Conservation (phyloP, 805 yeast genomes). For the Wickerhamiella parazyma region DNA sequence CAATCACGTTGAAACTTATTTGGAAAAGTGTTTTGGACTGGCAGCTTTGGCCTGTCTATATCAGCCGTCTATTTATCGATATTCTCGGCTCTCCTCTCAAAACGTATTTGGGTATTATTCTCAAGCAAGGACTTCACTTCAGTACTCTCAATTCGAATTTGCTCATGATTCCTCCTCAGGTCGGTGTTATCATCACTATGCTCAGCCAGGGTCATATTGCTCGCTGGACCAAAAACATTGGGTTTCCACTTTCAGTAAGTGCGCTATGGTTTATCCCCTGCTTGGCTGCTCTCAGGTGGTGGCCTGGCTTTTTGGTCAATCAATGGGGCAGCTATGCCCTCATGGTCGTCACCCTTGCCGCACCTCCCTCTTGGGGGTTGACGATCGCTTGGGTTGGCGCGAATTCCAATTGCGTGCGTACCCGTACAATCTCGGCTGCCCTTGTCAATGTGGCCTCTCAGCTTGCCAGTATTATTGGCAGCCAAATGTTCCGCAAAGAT, state of each 20-base stretch:
- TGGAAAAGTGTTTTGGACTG: constrained; percentile 32
- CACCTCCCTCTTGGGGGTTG: constrained; percentile 20
- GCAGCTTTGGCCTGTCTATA: constrained; percentile 41
- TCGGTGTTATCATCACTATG: constrained; percentile 17
- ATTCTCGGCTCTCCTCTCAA: constrained; percentile 26
- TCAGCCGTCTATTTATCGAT: constrained; percentile 32
- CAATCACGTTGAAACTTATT: constrained; percentile 31
- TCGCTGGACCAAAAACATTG: constrained; percentile 5
- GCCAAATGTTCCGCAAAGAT: constrained; percentile 41
- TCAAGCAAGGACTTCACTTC: constrained; percentile 36
- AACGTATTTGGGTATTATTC: constrained; percentile 35
- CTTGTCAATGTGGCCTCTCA: constrained; percentile 54
- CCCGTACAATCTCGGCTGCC: constrained; percentile 53
- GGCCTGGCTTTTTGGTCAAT: constrained; percentile 18
- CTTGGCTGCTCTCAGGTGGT: constrained; percentile 16
- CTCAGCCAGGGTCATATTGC: constrained; percentile 3
- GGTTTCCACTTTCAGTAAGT: constrained; percentile 8
- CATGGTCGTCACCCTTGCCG: constrained; percentile 19
- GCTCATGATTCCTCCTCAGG: constrained; percentile 40
- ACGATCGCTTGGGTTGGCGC: constrained; percentile 38
- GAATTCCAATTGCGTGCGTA: constrained; percentile 47
- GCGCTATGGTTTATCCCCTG: constrained; percentile 17
- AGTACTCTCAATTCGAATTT: constrained; percentile 36
- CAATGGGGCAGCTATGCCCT: constrained; percentile 24
- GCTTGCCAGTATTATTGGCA: constrained; percentile 38